Evolutionary conservation across 116 monocot species (phyloP).

Genomic region (Trichopus zeylanicus): DNA sequence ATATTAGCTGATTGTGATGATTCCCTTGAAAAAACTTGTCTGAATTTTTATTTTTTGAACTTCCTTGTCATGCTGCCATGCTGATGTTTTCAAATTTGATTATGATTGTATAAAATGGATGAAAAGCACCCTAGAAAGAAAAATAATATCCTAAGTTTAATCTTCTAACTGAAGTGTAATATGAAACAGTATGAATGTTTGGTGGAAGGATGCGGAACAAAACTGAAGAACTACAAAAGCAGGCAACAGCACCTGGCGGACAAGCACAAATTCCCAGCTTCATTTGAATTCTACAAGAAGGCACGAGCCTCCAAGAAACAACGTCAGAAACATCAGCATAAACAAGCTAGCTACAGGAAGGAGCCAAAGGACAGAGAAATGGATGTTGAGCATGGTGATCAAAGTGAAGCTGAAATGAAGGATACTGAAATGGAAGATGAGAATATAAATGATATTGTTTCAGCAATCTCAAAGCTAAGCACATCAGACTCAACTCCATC

Average conservation of each 20-base stretch:
- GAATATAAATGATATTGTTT: constrained; percentile 55
- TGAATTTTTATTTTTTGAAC: too few species aligned
- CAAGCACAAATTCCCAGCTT: constrained; percentile 76
- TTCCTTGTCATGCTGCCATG: too few species aligned
- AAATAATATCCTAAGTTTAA: not conserved
- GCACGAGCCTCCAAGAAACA: constrained; percentile 58
- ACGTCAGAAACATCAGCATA: constrained; percentile 33
- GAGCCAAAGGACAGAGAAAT: constrained; percentile 12
- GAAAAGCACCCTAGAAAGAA: not conserved
- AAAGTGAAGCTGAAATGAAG: constrained; percentile 4
- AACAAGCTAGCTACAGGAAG: constrained; percentile 12
- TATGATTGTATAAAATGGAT: not conserved
- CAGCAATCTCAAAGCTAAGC: constrained; percentile 62
- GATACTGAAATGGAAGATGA: constrained; percentile 50
- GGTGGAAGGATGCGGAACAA: constrained; percentile 84
- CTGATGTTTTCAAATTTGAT: not conserved
- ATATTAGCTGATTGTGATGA: too few species aligned
- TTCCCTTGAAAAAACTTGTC: too few species aligned
- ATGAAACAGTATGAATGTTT: constrained; percentile 77
- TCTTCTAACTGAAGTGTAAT: not conserved
- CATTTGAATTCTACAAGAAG: constrained; percentile 84
- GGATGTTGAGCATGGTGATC: constrained; percentile 45
- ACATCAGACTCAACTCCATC: constrained; percentile 59
- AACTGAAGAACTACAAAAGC: too few species aligned
- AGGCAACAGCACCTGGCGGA: too few species aligned